These are phyloP conservation scores for Tetratostichococcus sp. DNA, from an alignment of 139 green algal genomes.

Conservation along the genomic window DNA sequence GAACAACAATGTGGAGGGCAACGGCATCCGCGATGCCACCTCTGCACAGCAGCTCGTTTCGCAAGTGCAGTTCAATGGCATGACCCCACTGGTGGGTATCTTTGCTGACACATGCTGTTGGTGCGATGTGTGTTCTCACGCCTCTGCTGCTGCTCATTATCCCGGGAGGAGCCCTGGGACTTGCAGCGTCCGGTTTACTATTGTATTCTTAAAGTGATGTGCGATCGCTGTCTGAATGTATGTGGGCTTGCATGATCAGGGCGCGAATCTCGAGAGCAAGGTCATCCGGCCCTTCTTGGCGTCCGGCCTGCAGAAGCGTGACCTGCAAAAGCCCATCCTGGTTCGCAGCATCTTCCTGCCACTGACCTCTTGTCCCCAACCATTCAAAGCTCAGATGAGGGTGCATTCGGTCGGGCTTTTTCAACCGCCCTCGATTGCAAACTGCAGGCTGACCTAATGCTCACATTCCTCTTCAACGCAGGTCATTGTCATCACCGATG, in stretches of 20 bases:
- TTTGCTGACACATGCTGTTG: too few relatives aligned
- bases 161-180: too few relatives aligned
- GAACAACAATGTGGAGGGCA: constrained; percentile 18
- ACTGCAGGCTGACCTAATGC: not conserved
- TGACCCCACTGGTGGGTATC: too few relatives aligned
- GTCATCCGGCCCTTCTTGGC: constrained; percentile 6
- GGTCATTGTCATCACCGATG: not conserved
- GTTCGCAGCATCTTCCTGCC: not conserved
- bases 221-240: too few relatives aligned
- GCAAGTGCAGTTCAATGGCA: constrained; percentile 20
- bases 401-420: too few relatives aligned
- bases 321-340: constrained; percentile 18
- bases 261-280: constrained; percentile 15
- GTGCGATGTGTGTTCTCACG: too few relatives aligned
- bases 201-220: too few relatives aligned
- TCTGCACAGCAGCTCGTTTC: not conserved
- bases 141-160: too few relatives aligned
- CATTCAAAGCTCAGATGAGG: too few relatives aligned
- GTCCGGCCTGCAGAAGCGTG: not conserved
- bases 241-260: too few relatives aligned
- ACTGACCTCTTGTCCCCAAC: not conserved
- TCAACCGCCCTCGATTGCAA: too few relatives aligned
- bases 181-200: too few relatives aligned
- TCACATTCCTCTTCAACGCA: not conserved
- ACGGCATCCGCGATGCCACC: constrained; percentile 6